Conservation (phyloP, 2,329 filamentous ascomycete genomes). For the Cladosporium austrohemisphaericum region DNA sequence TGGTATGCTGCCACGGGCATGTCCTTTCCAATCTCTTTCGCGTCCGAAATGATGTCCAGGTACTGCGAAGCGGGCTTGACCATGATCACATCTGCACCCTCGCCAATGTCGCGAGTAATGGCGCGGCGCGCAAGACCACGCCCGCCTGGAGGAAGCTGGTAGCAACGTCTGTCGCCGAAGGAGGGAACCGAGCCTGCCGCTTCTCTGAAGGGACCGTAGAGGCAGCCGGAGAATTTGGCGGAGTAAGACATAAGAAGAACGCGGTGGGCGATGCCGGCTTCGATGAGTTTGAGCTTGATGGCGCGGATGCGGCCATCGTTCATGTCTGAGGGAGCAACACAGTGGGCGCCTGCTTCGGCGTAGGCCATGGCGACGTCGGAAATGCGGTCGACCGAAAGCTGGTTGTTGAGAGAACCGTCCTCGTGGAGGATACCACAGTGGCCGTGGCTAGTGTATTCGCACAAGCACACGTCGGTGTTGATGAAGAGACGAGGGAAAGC, state of each 20-base stretch:
- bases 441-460: slow-evolving; percentile 97
- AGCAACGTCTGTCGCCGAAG: slow-evolving; percentile 93
- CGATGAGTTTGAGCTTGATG: slow-evolving; percentile 96
- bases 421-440: slow-evolving; percentile 95
- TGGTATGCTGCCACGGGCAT: slow-evolving; percentile 94
- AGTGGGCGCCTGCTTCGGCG: slow-evolving; percentile 91
- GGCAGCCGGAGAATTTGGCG: slow-evolving; percentile 92
- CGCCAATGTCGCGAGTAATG: slow-evolving; percentile 82
- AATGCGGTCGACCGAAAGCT: slow-evolving; percentile 87
- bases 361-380: slow-evolving; percentile 98
- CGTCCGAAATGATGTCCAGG: slow-evolving; percentile 95
- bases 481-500: slow-evolving; percentile 90
- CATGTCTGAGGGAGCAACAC: slow-evolving; percentile 97
- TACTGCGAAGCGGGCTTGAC: slow-evolving; percentile 96
- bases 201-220: slow-evolving; percentile 96
- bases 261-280: slow-evolving; percentile 86
- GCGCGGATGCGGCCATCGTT: slow-evolving; percentile 96
- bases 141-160: slow-evolving; percentile 90
- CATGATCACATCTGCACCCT: slow-evolving; percentile 98
- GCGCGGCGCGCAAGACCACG: slow-evolving; percentile 87
- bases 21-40: slow-evolving; percentile 88
- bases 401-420: slow-evolving; percentile 89
- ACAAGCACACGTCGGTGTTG: slow-evolving; percentile 88
- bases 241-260: slow-evolving; percentile 96
- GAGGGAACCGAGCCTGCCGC: slow-evolving; percentile 86